A percentile compares a stretch with the other conserved stretches of the same genome.
phyloP scores from a whole-genome alignment of 2,329 filamentous ascomycete genomes.

The Chrysoporthe austroafricana region DNA sequence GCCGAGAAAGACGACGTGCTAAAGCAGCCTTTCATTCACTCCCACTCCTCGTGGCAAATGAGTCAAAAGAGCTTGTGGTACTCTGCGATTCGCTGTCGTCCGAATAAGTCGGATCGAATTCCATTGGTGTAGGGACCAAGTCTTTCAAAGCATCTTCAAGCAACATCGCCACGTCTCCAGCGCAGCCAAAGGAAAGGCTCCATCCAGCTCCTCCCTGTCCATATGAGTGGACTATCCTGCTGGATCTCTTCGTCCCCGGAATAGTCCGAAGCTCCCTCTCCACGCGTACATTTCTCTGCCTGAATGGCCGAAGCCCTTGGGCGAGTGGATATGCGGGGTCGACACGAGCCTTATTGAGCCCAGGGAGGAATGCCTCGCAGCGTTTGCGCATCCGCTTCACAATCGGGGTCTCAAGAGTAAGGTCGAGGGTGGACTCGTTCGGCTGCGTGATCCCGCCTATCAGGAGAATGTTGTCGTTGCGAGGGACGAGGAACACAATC shows the following conservation, averaged over 20 bases:
- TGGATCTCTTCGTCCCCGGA: constrained; percentile 30
- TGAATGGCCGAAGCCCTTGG: constrained; percentile 48
- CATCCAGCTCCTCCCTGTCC: constrained; percentile 51
- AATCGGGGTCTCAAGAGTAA: constrained; percentile 43
- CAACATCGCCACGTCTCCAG: constrained; percentile 40
- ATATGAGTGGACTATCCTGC: constrained; percentile 48
- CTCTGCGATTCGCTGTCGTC: constrained; percentile 18
- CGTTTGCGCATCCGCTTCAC: constrained; percentile 47
- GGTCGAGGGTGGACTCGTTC: constrained; percentile 42
- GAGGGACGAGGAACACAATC: constrained; percentile 49
- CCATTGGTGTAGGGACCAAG: constrained; percentile 29
- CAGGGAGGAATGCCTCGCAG: constrained; percentile 47
- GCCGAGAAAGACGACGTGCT: background rate
- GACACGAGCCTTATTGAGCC: constrained; percentile 44
- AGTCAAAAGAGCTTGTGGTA: constrained; percentile 20
- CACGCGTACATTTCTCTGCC: constrained; percentile 45
- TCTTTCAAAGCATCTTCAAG: constrained; percentile 40
- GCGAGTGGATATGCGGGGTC: constrained; percentile 47
- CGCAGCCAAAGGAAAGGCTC: constrained; percentile 46
- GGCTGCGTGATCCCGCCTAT: constrained; percentile 45
- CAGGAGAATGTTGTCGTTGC: constrained; percentile 48
- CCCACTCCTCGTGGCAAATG: constrained; percentile 12
- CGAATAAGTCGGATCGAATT: constrained; percentile 28
- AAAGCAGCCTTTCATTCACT: constrained; percentile 3
- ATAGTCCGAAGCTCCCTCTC: constrained; percentile 44